Conservation (phyloP, 768 basidiomycete genomes). For the Boletus vermiculosoides region DNA sequence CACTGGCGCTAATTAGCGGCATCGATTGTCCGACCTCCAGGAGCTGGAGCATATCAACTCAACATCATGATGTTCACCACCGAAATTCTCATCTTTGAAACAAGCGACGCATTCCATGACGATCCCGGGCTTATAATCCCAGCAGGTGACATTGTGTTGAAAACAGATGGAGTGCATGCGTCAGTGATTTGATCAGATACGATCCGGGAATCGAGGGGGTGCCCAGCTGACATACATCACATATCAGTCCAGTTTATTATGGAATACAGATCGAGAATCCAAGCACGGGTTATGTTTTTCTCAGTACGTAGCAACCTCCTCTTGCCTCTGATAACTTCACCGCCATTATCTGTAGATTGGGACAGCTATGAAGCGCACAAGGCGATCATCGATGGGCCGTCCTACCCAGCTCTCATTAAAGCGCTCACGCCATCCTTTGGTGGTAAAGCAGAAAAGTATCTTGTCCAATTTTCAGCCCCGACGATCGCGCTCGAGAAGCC, state of each 20-base stretch:
- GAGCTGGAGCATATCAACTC: neutral
- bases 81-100: conserved; percentile 22
- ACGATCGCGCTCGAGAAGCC: conserved; percentile 19
- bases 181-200: conserved; percentile 8
- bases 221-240: neutral
- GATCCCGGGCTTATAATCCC: neutral
- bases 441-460: conserved; percentile 13
- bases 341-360: conserved; percentile 21
- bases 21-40: too few species aligned
- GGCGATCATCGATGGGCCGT: conserved; percentile 2
- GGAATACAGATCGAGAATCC: conserved; percentile 23
- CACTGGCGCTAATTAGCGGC: too few species aligned
- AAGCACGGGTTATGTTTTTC: conserved; percentile 11
- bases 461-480: conserved; percentile 20
- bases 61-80: conserved; percentile 19
- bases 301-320: conserved; percentile 12
- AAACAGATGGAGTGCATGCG: conserved; percentile 10
- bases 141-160: conserved; percentile 11
- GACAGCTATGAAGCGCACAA: conserved; percentile 24
- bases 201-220: neutral
- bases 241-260: conserved; percentile 17
- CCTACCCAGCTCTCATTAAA: conserved; percentile 3
- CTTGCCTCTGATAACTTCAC: neutral
- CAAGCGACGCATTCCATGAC: conserved; percentile 7
- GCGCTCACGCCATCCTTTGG: conserved; percentile 6